phyloP scores from a whole-genome alignment of 208 protist species.

The Balamuthia mandrillaris region DNA sequence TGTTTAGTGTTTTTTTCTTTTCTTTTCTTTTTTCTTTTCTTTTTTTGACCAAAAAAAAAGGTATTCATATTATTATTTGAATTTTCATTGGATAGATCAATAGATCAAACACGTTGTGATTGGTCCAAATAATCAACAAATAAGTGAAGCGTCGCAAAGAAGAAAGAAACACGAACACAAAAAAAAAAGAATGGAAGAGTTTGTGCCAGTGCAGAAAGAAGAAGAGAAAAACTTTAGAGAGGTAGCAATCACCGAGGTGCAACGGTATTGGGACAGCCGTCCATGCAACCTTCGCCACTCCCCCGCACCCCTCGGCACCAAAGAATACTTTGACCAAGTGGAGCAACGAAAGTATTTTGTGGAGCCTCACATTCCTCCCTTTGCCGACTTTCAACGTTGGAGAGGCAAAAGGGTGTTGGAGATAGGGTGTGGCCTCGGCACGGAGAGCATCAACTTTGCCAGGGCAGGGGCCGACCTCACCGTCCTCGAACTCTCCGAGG shows the following conservation, averaged over 20 bases:
- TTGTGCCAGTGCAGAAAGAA: background rate
- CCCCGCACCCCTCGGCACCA: background rate
- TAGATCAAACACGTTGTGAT: no score
- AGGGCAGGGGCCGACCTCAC: constrained; percentile 9
- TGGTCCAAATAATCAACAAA: no score
- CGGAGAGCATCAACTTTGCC: constrained; percentile 25
- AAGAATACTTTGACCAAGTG: constrained; percentile 7
- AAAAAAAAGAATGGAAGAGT: constrained; percentile 5
- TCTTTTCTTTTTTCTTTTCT: no score
- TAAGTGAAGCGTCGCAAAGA: no score
- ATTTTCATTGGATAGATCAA: no score
- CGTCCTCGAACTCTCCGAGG: background rate
- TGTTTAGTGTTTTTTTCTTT: no score
- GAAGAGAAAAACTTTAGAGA: background rate
- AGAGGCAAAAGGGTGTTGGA: constrained; percentile 1
- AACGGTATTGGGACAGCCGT: background rate
- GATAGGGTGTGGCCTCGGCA: constrained; percentile 7
- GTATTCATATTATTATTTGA: no score
- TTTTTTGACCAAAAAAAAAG: no score
- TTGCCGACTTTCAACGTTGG: background rate
- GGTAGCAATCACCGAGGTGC: background rate
- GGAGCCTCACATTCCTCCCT: constrained; percentile 18
- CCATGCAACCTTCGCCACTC: constrained; percentile 16
- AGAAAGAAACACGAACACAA: no score
- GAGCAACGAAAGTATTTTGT: constrained; percentile 15